A percentile compares a stretch with the other conserved stretches of the same genome.
phyloP scores from a whole-genome alignment of 1,284 basidiomycete genomes.

The Irpex rosettiformis region DNA sequence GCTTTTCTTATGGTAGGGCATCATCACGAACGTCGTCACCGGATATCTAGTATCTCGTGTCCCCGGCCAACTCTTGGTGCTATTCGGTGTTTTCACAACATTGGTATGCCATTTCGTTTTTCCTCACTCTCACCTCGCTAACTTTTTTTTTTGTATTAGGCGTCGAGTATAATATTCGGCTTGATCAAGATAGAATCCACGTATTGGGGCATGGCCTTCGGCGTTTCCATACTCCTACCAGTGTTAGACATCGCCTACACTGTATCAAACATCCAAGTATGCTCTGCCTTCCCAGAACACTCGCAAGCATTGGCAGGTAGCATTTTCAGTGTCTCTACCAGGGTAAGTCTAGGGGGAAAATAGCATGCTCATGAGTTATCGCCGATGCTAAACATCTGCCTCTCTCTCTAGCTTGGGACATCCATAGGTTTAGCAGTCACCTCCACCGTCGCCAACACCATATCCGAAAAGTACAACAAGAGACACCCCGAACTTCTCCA shows the following conservation, averaged over 20 bases:
- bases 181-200: constrained; percentile 28
- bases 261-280: constrained; percentile 32
- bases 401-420: constrained; percentile 27
- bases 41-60: constrained; percentile 28
- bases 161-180: constrained; percentile 30
- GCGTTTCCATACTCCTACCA: constrained; percentile 25
- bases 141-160: constrained; percentile 17
- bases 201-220: constrained; percentile 33
- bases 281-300: constrained; percentile 29
- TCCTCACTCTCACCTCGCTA: background rate
- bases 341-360: constrained; percentile 21
- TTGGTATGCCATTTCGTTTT: constrained; percentile 29
- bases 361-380: background rate
- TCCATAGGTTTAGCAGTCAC: constrained; percentile 33
- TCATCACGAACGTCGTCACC: constrained; percentile 26
- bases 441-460: constrained; percentile 28
- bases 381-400: background rate
- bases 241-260: constrained; percentile 33
- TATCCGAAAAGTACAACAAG: constrained; percentile 24
- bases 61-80: constrained; percentile 27
- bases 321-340: constrained; percentile 34
- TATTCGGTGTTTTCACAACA: constrained; percentile 25
- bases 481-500: constrained; percentile 20
- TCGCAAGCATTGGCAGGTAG: constrained; percentile 36
- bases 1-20: constrained; percentile 13